These are phyloP conservation scores for Miscanthus sacchariflorus DNA, from an alignment of 202 grass and related monocot genomes.

Conservation along the genomic window DNA sequence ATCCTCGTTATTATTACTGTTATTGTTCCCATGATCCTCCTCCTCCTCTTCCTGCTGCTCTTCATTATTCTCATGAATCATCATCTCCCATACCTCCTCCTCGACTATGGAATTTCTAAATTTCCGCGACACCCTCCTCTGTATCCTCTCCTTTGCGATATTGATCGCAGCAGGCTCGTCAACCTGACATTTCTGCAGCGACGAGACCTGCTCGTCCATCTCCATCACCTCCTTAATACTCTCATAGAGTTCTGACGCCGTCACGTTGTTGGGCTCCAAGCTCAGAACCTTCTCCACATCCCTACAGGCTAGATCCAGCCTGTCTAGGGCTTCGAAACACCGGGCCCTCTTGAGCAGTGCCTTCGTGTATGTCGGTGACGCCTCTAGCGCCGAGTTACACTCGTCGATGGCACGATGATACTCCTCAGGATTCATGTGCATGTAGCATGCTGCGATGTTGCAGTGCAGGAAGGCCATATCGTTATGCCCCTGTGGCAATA, in stretches of 20 bases:
- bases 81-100: constrained; percentile 59
- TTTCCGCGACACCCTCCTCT: constrained; percentile 58
- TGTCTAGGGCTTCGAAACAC: constrained; percentile 79
- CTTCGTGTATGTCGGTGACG: constrained; percentile 71
- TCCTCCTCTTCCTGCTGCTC: constrained; percentile 3
- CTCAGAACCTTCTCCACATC: constrained; percentile 65
- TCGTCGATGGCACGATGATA: constrained; percentile 68
- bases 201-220: constrained; percentile 46
- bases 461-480: constrained; percentile 75
- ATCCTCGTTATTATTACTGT: constrained; percentile 28
- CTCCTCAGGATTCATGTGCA: constrained; percentile 81
- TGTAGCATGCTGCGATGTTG: constrained; percentile 87
- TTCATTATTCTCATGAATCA: constrained; percentile 13
- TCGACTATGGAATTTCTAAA: constrained; percentile 56
- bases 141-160: constrained; percentile 63
- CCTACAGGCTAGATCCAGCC: constrained; percentile 69
- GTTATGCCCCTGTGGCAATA: constrained; percentile 70
- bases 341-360: constrained; percentile 85
- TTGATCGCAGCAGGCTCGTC: constrained; percentile 27
- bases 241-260: constrained; percentile 71
- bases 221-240: constrained; percentile 72
- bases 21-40: constrained; percentile 27
- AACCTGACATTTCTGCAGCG: constrained; percentile 51
- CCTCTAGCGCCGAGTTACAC: constrained; percentile 77
- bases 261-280: constrained; percentile 80